Evolutionary conservation across 306 rosid genomes (phyloP), one percentile per base, ranked within the genome.

Genomic region (Luffa acutangula): DNA sequence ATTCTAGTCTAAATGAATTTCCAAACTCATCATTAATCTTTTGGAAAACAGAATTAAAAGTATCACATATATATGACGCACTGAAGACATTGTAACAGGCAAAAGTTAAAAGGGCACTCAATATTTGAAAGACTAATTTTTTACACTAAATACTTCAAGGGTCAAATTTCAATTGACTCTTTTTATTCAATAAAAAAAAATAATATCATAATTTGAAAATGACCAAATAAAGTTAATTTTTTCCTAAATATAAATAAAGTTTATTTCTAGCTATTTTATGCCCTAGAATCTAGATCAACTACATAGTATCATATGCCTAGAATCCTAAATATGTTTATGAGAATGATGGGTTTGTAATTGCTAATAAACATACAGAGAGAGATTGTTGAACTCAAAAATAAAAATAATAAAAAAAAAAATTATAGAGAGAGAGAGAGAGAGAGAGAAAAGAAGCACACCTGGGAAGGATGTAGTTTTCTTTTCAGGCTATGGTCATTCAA

Each of bases 401-500:
- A 48, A 48, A 48, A 14, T 49, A 49, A 49, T 49, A 58, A 58
- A 52, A 7, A 11, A 52, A 52, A 14, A 52, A n/a, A 2, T 57
- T 34, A 59, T 36, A 75, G 15, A 2, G 39, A 62, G 72, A 41
- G 37, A 2, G 39, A 62, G 72, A 41, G 37, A 62, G 72, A 41
- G 37, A 25, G 31, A 25, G 31, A 25, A 25, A 25, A 25, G 18
- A 41, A 76, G 51, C 5, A 34, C 53, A 83, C 85, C 85, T 83
- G 87, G 83, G 46, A 37, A 54, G 78, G 76, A 81, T 77, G 64
- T 14, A 78, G 85, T 77, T 80, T 80, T 76, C 85, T 84, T 85
- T 84, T 87, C 76, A 69, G 83, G 78, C 79, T 57, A 59, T 75
- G 76, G 83, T 87, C 86, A 78, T 83, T 82, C 82, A 85, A 64